Conservation (phyloP, 768 basidiomycete genomes). For the Hericium rajendrae region DNA sequence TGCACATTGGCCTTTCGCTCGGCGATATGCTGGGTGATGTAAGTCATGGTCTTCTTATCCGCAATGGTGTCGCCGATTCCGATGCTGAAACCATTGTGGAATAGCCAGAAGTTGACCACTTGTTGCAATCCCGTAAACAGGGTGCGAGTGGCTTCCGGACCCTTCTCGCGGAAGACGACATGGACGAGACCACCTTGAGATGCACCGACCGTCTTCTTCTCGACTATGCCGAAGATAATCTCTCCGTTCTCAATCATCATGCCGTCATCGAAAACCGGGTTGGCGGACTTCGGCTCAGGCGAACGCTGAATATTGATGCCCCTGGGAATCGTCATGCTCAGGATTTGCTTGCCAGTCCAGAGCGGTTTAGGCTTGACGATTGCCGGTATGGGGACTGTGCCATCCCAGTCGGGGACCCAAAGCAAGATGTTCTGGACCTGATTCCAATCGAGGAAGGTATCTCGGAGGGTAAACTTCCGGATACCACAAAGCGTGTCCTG, state of each 20-base stretch:
- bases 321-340: slow-evolving; percentile 85
- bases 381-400: slow-evolving; percentile 81
- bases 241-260: slow-evolving; percentile 97
- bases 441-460: slow-evolving; percentile 92
- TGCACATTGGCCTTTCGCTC: slow-evolving; percentile 75
- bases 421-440: slow-evolving; percentile 95
- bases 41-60: slow-evolving; percentile 77
- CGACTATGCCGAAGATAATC: slow-evolving; percentile 87
- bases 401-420: slow-evolving; percentile 98
- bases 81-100: slow-evolving; percentile 98
- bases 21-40: slow-evolving; percentile 75
- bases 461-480: slow-evolving; percentile 93
- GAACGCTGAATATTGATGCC: slow-evolving; percentile 89
- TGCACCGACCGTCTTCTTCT: slow-evolving; percentile 98
- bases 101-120: slow-evolving; percentile 97
- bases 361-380: slow-evolving; percentile 95
- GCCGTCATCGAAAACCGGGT: slow-evolving; percentile 86
- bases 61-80: slow-evolving; percentile 99
- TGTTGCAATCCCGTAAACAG: slow-evolving; percentile 91
- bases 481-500: slow-evolving; percentile 98
- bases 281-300: slow-evolving; percentile 68
- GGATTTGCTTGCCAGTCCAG: slow-evolving; percentile 97
- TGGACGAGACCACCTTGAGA: slow-evolving; percentile 92
- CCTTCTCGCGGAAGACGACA: slow-evolving; percentile 95
- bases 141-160: slow-evolving; percentile 80